Conservation (phyloP, 345 rosid species). For the Euphorbia tirucalli region DNA sequence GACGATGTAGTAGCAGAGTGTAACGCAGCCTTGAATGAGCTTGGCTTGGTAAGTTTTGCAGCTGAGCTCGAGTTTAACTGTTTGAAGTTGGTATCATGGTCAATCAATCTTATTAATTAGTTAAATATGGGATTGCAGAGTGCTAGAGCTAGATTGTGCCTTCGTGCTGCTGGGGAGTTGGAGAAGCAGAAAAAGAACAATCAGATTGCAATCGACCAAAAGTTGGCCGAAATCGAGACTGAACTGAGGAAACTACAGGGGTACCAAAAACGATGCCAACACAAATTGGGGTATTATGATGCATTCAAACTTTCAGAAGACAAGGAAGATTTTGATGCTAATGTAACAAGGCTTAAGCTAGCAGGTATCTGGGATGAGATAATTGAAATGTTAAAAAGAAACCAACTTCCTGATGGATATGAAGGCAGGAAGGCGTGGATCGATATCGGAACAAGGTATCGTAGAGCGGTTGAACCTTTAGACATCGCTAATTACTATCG, state of each 20-base stretch:
- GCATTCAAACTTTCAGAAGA: slow-evolving; percentile 47
- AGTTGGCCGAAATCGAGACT: slow-evolving; percentile 23
- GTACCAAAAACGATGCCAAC: slow-evolving; percentile 40
- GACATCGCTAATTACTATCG: slow-evolving; percentile 78
- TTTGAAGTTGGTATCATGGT: background rate
- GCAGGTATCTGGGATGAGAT: slow-evolving; percentile 76
- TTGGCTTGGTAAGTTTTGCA: slow-evolving; percentile 59
- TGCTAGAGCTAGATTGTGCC: slow-evolving; percentile 50
- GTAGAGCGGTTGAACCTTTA: slow-evolving; percentile 62
- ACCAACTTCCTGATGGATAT: slow-evolving; percentile 62
- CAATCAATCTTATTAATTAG: background rate
- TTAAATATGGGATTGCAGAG: slow-evolving; percentile 38
- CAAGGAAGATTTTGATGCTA: slow-evolving; percentile 57
- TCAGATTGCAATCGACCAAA: slow-evolving; percentile 22
- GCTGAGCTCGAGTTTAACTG: background rate
- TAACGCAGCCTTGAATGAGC: slow-evolving; percentile 39
- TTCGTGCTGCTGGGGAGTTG: slow-evolving; percentile 52
- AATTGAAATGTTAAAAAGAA: slow-evolving; percentile 55
- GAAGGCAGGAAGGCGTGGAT: slow-evolving; percentile 44
- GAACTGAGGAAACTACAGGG: slow-evolving; percentile 17
- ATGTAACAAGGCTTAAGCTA: slow-evolving; percentile 59
- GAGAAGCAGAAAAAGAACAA: slow-evolving; percentile 51
- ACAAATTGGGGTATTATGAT: slow-evolving; percentile 52
- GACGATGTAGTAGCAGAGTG: slow-evolving; percentile 18
- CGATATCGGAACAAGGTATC: slow-evolving; percentile 43